Conservation (phyloP, 805 yeast species). For the Hanseniaspora meyeri region DNA sequence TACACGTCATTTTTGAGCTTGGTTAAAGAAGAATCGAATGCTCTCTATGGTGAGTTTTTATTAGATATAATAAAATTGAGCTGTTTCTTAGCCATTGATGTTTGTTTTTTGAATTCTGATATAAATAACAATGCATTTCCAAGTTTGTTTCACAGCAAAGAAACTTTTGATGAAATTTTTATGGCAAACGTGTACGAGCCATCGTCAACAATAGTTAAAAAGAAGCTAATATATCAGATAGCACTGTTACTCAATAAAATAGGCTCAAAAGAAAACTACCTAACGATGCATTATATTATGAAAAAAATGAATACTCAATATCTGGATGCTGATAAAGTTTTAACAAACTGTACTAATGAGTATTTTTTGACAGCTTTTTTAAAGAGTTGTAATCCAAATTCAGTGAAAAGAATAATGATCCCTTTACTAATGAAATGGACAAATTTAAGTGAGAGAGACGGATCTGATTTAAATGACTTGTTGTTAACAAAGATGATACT, state of each 20-base stretch:
- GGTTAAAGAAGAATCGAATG: too few relatives aligned
- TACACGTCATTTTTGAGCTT: neutral
- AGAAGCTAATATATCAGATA: neutral
- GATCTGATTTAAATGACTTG: conserved; percentile 17
- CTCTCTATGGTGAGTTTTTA: conserved; percentile 2
- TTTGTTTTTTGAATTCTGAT: neutral
- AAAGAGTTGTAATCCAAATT: conserved; percentile 12
- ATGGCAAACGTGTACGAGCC: neutral
- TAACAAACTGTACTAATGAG: neutral
- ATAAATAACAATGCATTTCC: neutral
- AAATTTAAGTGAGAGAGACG: conserved; percentile 12
- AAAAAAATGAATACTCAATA: conserved; percentile 3
- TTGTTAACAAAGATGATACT: conserved; percentile 19
- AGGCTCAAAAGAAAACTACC: neutral
- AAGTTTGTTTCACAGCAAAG: neutral
- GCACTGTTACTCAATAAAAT: neutral
- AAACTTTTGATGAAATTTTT: neutral
- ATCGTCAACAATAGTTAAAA: neutral
- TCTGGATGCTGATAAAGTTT: conserved; percentile 1
- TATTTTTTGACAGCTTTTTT: conserved; percentile 9
- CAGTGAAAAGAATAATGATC: conserved; percentile 1
- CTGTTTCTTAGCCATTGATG: neutral
- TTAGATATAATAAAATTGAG: conserved; percentile 1
- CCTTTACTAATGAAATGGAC: conserved; percentile 11
- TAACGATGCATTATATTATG: neutral